phyloP scores from a whole-genome alignment of 2,329 filamentous ascomycete genomes.

The Pyrenochaeta sp. region DNA sequence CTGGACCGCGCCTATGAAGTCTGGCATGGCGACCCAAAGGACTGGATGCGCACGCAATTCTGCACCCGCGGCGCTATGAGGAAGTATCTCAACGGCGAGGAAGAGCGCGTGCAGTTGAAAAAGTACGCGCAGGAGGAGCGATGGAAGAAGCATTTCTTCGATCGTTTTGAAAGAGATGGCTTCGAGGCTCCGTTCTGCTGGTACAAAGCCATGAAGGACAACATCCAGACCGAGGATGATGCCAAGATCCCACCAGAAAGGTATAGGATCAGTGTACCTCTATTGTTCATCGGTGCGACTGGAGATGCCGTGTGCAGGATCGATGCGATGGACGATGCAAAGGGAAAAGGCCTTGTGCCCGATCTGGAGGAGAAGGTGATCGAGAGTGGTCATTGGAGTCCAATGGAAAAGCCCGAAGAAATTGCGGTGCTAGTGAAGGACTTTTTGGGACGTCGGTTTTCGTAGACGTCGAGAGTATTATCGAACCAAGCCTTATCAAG shows the following conservation, averaged over 20 bases:
- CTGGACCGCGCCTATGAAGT: slow-evolving; percentile 47
- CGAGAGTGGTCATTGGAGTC: slow-evolving; percentile 42
- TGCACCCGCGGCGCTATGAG: slow-evolving; percentile 48
- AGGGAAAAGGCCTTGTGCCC: slow-evolving; percentile 25
- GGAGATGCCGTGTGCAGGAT: slow-evolving; percentile 39
- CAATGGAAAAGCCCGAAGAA: slow-evolving; percentile 11
- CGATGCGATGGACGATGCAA: slow-evolving; percentile 31
- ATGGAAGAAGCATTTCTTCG: slow-evolving; percentile 40
- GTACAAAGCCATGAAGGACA: slow-evolving; percentile 37
- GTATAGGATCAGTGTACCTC: slow-evolving; percentile 39
- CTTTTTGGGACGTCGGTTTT: background rate
- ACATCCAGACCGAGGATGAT: slow-evolving; percentile 33
- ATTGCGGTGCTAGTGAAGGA: slow-evolving; percentile 1
- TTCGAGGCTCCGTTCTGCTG: slow-evolving; percentile 43
- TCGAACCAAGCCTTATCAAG: too few species aligned
- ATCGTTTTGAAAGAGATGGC: slow-evolving; percentile 32
- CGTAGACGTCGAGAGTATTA: background rate
- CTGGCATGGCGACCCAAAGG: slow-evolving; percentile 41
- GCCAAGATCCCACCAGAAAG: slow-evolving; percentile 21
- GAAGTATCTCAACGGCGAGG: slow-evolving; percentile 14
- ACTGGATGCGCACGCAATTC: slow-evolving; percentile 46
- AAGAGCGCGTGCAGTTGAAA: slow-evolving; percentile 18
- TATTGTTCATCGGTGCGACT: slow-evolving; percentile 41
- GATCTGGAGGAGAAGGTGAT: slow-evolving; percentile 36
- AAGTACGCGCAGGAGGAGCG: slow-evolving; percentile 37